A percentile compares a stretch with the other conserved stretches of the same genome.
Conservation (phyloP, 306 rosid genomes). For the Begonia peltatifolia region DNA sequence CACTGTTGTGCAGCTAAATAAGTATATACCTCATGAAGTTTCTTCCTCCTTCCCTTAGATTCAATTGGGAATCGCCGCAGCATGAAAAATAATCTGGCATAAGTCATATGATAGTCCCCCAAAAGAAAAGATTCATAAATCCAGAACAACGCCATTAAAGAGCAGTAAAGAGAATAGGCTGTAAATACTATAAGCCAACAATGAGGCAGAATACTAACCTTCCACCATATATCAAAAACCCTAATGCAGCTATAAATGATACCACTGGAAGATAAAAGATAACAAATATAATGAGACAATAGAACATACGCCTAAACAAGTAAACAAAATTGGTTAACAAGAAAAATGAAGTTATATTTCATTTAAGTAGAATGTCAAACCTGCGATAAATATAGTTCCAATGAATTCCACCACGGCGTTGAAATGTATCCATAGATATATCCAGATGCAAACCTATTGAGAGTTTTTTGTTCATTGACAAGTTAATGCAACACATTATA, state of each 20-base stretch:
- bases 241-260: constrained; percentile 1
- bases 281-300: no score
- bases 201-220: not conserved
- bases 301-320: no score
- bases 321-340: no score
- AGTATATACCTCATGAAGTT: not conserved
- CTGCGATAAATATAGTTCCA: constrained; percentile 84
- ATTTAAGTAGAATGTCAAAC: constrained; percentile 26
- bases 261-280: not conserved
- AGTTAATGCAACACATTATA: no score
- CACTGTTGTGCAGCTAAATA: no score
- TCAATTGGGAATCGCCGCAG: not conserved
- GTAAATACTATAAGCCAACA: not conserved
- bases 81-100: not conserved
- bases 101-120: not conserved
- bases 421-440: constrained; percentile 65
- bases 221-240: not conserved
- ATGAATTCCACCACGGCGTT: constrained; percentile 38
- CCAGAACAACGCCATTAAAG: not conserved
- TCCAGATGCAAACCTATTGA: constrained; percentile 74
- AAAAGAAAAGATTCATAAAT: not conserved
- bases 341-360: no score
- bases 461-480: constrained; percentile 3
- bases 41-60: not conserved
- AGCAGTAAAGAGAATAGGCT: not conserved